Conservation (phyloP, 1,139 yeast genomes). For the Protomyces macrosporus region DNA sequence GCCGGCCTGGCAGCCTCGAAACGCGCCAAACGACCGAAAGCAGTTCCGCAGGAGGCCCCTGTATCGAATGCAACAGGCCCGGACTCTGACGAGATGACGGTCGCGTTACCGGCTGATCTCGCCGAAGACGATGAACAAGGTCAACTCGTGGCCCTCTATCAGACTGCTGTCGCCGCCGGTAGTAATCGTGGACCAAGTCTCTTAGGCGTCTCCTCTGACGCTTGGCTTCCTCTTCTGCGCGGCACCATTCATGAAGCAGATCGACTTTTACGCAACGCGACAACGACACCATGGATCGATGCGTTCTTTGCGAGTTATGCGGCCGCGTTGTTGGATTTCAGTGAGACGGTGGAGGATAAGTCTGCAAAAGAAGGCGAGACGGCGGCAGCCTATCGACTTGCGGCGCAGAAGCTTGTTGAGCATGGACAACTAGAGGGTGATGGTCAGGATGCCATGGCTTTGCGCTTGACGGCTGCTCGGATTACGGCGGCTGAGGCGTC, state of each 20-base stretch:
- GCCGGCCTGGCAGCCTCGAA: slow-evolving; percentile 7
- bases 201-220: slow-evolving; percentile 12
- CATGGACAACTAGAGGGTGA: slow-evolving; percentile 28
- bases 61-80: slow-evolving; percentile 27
- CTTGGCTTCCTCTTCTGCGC: slow-evolving; percentile 48
- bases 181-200: not conserved
- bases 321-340: slow-evolving; percentile 62
- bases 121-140: slow-evolving; percentile 73
- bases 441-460: no score
- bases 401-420: slow-evolving; percentile 65
- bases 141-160: slow-evolving; percentile 62
- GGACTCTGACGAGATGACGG: slow-evolving; percentile 47
- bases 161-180: slow-evolving; percentile 36
- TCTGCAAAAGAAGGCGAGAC: slow-evolving; percentile 39
- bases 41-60: not conserved
- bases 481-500: no score
- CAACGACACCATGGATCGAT: slow-evolving; percentile 36
- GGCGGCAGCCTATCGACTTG: slow-evolving; percentile 55
- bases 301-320: slow-evolving; percentile 71
- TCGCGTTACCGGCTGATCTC: slow-evolving; percentile 63
- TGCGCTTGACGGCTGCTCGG: no score
- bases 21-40: not conserved
- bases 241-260: slow-evolving; percentile 93
- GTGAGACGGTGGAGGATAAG: slow-evolving; percentile 39
- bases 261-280: slow-evolving; percentile 53